A percentile compares a stretch with the other conserved stretches of the same genome.
Conservation (phyloP, 2,329 filamentous ascomycete species). For the Pseudohalonectria lignicola region DNA sequence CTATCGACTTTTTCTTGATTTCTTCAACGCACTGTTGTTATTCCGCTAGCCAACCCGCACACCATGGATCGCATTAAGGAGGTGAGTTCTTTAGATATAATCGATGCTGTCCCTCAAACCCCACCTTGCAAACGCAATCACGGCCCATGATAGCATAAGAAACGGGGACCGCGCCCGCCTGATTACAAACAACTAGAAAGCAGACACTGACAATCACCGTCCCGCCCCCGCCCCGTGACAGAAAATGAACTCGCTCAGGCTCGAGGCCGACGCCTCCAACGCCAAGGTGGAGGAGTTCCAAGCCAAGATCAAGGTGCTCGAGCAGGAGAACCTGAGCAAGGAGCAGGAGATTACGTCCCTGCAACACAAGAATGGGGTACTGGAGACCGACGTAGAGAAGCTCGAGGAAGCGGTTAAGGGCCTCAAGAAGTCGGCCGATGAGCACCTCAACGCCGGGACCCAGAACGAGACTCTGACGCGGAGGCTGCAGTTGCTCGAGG, state of each 20-base stretch:
- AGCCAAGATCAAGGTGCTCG: conserved; percentile 72
- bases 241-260: conserved; percentile 92
- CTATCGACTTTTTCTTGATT: neutral
- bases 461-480: conserved; percentile 88
- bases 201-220: no score
- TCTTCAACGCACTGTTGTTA: no score
- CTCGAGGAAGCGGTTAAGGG: conserved; percentile 75
- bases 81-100: conserved; percentile 53
- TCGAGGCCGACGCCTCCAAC: conserved; percentile 81
- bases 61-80: conserved; percentile 86
- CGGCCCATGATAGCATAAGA: no score
- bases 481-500: conserved; percentile 90
- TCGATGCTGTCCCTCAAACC: no score
- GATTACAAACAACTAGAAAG: no score
- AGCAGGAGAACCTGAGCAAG: conserved; percentile 92
- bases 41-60: no score
- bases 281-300: conserved; percentile 81
- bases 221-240: no score
- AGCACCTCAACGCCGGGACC: conserved; percentile 70
- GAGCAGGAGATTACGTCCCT: conserved; percentile 97
- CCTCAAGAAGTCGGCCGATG: conserved; percentile 75
- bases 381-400: conserved; percentile 89
- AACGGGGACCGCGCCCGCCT: no score
- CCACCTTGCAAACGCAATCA: no score
- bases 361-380: conserved; percentile 85